Conservation (phyloP, 306 rosid species). For the Trifolium fragiferum region DNA sequence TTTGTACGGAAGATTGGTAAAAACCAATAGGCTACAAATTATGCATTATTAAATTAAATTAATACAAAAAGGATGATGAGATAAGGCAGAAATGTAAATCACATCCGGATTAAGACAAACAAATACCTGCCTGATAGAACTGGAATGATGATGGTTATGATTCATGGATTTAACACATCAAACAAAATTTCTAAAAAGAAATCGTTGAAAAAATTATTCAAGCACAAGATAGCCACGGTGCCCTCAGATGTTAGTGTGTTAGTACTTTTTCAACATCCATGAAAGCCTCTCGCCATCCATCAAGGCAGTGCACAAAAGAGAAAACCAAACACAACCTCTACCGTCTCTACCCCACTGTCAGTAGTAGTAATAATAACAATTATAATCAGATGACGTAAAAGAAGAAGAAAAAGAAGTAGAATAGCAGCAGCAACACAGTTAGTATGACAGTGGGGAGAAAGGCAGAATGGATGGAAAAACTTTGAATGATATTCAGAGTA, state of each 20-base stretch:
- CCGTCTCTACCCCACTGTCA: slow-evolving; percentile 41
- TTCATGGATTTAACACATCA: not conserved
- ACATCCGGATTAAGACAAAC: not conserved
- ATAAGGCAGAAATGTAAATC: not conserved
- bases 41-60: too few relatives aligned
- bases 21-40: too few relatives aligned
- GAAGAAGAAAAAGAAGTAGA: not conserved
- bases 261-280: slow-evolving; percentile 29
- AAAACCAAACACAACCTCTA: slow-evolving; percentile 23
- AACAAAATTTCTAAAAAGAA: not conserved
- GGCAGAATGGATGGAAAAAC: slow-evolving; percentile 32
- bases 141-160: not conserved
- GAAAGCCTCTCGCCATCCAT: slow-evolving; percentile 46
- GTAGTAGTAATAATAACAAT: slow-evolving; percentile 2
- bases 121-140: too few relatives aligned
- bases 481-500: slow-evolving; percentile 6
- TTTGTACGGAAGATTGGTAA: too few relatives aligned
- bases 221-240: not conserved
- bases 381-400: not conserved
- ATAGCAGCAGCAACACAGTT: not conserved
- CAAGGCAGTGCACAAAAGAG: not conserved
- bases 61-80: not conserved
- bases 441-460: slow-evolving; percentile 5
- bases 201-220: not conserved
- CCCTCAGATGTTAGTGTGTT: slow-evolving; percentile 45